A percentile compares a stretch with the other conserved stretches of the same genome.
Conservation (phyloP, 768 basidiomycete species). For the Fomitopsis serialis region DNA sequence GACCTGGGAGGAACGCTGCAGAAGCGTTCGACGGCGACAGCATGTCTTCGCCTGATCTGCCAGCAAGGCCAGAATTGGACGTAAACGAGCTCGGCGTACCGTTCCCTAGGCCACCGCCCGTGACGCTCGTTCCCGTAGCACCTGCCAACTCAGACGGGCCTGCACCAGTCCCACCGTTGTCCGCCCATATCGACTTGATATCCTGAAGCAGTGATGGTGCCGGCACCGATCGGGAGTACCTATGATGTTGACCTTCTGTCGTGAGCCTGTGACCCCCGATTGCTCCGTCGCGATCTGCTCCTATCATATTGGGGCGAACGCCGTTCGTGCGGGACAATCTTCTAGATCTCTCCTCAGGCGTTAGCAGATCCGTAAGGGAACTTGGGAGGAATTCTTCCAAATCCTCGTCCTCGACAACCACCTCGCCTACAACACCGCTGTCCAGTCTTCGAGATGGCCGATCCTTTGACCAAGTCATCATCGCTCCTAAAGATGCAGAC, state of each 20-base stretch:
- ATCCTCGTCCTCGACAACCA: constrained; percentile 65
- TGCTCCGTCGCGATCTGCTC: constrained; percentile 15
- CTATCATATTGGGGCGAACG: constrained; percentile 25
- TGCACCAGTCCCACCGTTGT: constrained; percentile 40
- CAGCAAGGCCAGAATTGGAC: constrained; percentile 36
- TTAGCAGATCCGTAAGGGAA: constrained; percentile 83
- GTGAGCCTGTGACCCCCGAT: constrained; percentile 17
- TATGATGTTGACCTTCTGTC: constrained; percentile 41
- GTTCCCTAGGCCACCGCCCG: constrained; percentile 25
- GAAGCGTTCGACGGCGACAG: constrained; percentile 73
- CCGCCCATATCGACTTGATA: constrained; percentile 78
- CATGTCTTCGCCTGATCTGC: constrained; percentile 33
- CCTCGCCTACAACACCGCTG: constrained; percentile 20
- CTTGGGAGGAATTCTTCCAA: constrained; percentile 87
- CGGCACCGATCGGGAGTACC: constrained; percentile 81
- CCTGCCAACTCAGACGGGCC: constrained; percentile 30
- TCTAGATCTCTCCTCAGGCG: constrained; percentile 79
- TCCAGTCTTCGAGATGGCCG: constrained; percentile 7
- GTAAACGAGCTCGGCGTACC: constrained; percentile 52
- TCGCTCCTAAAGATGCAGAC: constrained; percentile 60
- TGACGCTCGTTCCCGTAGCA: constrained; percentile 9
- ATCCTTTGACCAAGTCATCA: constrained; percentile 36
- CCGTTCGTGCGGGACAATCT: constrained; percentile 72
- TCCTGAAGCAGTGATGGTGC: constrained; percentile 72
- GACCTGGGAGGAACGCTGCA: constrained; percentile 73